These are phyloP conservation scores for Yarrowia galli DNA, from an alignment of 1,139 yeast genomes.

Conservation along the genomic window DNA sequence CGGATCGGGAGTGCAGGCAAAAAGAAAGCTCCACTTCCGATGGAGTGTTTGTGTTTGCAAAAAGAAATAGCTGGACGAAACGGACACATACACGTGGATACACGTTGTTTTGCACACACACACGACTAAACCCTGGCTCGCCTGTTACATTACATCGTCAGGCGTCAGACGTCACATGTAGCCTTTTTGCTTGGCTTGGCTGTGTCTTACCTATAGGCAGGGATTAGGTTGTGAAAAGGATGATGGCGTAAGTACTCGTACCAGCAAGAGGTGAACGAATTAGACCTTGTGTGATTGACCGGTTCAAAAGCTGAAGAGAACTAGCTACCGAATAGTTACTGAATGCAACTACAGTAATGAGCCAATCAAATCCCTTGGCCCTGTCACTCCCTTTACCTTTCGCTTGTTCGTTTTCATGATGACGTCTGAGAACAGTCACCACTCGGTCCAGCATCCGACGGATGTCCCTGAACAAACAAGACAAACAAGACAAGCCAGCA, in stretches of 20 bases:
- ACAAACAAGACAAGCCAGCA: too few relatives aligned
- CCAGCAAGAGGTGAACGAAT: background rate
- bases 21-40: background rate
- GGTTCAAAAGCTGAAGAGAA: too few relatives aligned
- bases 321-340: too few relatives aligned
- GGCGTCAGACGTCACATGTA: background rate
- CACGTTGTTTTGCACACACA: background rate
- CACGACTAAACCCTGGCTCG: background rate
- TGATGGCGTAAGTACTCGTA: background rate
- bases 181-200: background rate
- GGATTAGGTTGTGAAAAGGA: background rate
- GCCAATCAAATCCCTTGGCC: too few relatives aligned
- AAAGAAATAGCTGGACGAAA: too few relatives aligned
- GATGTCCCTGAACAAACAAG: slow-evolving; percentile 3
- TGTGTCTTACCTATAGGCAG: background rate
- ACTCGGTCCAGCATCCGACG: background rate
- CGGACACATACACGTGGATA: background rate
- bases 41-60: too few relatives aligned
- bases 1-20: background rate
- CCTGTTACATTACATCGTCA: background rate
- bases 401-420: background rate
- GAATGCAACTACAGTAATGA: too few relatives aligned
- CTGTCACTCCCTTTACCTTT: background rate
- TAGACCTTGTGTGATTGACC: too few relatives aligned
- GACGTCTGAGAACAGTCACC: background rate